phyloP scores from a whole-genome alignment of 108 stramenopile genomes.

The Licmophora abbreviata region DNA sequence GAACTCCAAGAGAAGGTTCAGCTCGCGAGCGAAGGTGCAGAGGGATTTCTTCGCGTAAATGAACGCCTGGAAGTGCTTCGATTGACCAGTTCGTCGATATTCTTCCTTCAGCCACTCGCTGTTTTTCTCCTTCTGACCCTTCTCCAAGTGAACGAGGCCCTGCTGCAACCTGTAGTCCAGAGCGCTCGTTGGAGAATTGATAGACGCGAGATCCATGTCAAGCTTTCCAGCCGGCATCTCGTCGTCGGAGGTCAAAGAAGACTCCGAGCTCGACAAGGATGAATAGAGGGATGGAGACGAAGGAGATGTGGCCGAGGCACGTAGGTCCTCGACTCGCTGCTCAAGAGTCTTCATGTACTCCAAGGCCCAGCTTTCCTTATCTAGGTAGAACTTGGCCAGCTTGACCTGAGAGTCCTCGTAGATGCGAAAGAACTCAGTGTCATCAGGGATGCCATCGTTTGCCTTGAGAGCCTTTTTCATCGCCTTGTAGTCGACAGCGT shows the following conservation, averaged over 20 bases:
- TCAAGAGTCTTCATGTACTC: conserved; percentile 37
- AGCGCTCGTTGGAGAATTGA: not conserved
- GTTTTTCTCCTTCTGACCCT: conserved; percentile 4
- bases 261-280: not conserved
- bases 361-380: conserved; percentile 44
- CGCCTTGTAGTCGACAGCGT: conserved; percentile 48
- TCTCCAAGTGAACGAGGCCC: conserved; percentile 5
- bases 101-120: conserved; percentile 33
- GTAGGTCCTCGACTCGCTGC: conserved; percentile 29
- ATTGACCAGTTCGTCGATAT: conserved; percentile 32
- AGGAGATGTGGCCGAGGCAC: conserved; percentile 7
- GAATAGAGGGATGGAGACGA: not conserved
- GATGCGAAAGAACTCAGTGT: conserved; percentile 24
- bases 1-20: conserved; percentile 43
- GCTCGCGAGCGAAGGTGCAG: conserved; percentile 29
- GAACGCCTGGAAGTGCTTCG: conserved; percentile 40
- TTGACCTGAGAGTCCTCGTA: conserved; percentile 35
- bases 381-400: conserved; percentile 43
- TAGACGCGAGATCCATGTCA: not conserved
- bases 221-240: not conserved
- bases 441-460: conserved; percentile 9
- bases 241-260: not conserved
- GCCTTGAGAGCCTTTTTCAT: conserved; percentile 30
- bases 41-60: conserved; percentile 51
- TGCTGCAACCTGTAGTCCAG: conserved; percentile 1